These are phyloP conservation scores for Globisporangium irregulare DNA, from an alignment of 352 stramenopile species.

Conservation along the genomic window DNA sequence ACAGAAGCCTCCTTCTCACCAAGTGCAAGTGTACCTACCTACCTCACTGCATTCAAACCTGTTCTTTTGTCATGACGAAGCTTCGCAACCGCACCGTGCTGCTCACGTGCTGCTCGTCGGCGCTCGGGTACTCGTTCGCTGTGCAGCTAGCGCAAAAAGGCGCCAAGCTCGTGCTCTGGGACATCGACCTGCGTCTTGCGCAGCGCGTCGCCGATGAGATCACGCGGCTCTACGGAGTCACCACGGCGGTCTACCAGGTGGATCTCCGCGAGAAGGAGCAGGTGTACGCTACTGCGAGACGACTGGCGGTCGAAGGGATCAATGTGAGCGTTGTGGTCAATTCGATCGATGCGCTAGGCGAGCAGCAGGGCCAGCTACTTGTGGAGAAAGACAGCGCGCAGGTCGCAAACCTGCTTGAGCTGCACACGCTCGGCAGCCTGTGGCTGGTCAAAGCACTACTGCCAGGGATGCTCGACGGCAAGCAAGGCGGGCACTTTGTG, in stretches of 20 bases:
- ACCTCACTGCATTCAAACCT: not conserved
- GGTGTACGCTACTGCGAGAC: not conserved
- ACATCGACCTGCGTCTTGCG: conserved; percentile 8
- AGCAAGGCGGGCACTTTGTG: conserved; percentile 18
- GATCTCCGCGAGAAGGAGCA: conserved; percentile 14
- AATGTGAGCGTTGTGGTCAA: conserved; percentile 17
- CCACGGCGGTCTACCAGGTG: conserved; percentile 10
- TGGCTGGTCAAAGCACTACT: conserved; percentile 19
- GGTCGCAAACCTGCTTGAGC: conserved; percentile 6
- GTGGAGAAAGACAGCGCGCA: conserved; percentile 4
- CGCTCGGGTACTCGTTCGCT: conserved; percentile 20
- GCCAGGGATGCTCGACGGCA: conserved; percentile 9
- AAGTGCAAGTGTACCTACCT: not conserved
- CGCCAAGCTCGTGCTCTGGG: conserved; percentile 20
- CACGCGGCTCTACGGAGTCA: conserved; percentile 14
- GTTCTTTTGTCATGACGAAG: conserved; percentile 20
- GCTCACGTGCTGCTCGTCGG: conserved; percentile 20
- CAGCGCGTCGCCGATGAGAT: conserved; percentile 18
- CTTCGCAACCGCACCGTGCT: conserved; percentile 18
- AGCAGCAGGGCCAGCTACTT: not conserved
- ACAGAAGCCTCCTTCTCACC: not conserved
- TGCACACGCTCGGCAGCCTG: conserved; percentile 13
- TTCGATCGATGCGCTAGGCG: conserved; percentile 6
- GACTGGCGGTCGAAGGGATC: not conserved
- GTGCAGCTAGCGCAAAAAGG: conserved; percentile 18